Percentiles rank a stretch among this genome's conserved stretches.
phyloP scores from a whole-genome alignment of 768 basidiomycete genomes.

The Agaricus bisporus region DNA sequence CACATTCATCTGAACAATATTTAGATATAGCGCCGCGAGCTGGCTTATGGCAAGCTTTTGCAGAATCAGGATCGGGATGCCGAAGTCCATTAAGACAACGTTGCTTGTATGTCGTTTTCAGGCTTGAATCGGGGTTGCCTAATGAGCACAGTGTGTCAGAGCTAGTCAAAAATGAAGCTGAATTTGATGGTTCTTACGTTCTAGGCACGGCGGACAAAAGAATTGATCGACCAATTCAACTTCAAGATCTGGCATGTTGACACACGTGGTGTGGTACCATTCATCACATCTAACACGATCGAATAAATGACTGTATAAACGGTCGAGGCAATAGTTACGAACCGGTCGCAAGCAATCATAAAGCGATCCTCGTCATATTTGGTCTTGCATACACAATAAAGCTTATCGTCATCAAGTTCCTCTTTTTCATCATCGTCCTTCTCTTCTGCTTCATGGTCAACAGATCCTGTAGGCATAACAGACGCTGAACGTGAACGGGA shows the following conservation, averaged over 20 bases:
- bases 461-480: slow-evolving; percentile 45
- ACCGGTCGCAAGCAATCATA: slow-evolving; percentile 96
- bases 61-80: slow-evolving; percentile 54
- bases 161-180: not conserved
- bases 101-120: slow-evolving; percentile 74
- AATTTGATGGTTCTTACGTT: slow-evolving; percentile 45
- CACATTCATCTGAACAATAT: slow-evolving; percentile 89
- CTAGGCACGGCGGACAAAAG: slow-evolving; percentile 76
- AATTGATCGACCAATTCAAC: slow-evolving; percentile 91
- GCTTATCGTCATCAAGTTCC: slow-evolving; percentile 54
- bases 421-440: slow-evolving; percentile 43
- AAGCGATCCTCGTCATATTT: slow-evolving; percentile 80
- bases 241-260: slow-evolving; percentile 73
- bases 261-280: slow-evolving; percentile 90
- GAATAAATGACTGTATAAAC: not conserved
- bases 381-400: slow-evolving; percentile 88
- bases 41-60: slow-evolving; percentile 72
- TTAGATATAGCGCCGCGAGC: slow-evolving; percentile 81
- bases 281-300: slow-evolving; percentile 67
- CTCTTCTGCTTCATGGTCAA: slow-evolving; percentile 32
- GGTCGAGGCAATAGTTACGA: slow-evolving; percentile 20
- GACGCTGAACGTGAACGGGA: slow-evolving; percentile 69
- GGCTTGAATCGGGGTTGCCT: slow-evolving; percentile 55
- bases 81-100: slow-evolving; percentile 70
- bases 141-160: slow-evolving; percentile 9